Evolutionary conservation across 2,329 filamentous ascomycete species (phyloP).

Genomic region (Nemania serpens): DNA sequence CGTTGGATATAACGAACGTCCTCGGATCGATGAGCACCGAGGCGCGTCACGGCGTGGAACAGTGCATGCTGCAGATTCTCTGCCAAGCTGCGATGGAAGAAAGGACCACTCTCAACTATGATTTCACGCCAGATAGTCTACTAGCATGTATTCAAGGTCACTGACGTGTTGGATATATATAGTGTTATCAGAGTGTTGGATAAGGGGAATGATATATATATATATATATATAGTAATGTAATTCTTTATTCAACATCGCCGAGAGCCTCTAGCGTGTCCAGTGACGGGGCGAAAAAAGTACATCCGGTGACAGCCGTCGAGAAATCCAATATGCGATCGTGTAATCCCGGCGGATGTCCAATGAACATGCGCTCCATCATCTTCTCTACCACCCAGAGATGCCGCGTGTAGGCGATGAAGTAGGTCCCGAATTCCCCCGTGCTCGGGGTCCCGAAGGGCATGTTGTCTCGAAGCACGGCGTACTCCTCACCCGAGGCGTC

Average conservation of each 20-base stretch:
- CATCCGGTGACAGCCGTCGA: slow-evolving; percentile 57
- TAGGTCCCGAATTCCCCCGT: slow-evolving; percentile 60
- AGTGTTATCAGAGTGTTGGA: no score
- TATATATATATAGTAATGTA: background rate
- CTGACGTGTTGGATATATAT: background rate
- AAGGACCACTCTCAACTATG: slow-evolving; percentile 11
- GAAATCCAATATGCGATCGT: slow-evolving; percentile 61
- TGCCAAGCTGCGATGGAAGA: slow-evolving; percentile 16
- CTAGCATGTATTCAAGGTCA: slow-evolving; percentile 22
- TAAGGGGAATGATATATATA: no score
- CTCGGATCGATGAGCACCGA: slow-evolving; percentile 18
- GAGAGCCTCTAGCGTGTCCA: slow-evolving; percentile 6
- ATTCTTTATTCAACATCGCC: slow-evolving; percentile 13
- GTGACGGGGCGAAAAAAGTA: slow-evolving; percentile 58
- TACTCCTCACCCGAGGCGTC: slow-evolving; percentile 56
- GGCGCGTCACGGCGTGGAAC: slow-evolving; percentile 18
- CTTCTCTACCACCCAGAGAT: slow-evolving; percentile 61
- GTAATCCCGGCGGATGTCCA: slow-evolving; percentile 56
- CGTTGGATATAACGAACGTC: slow-evolving; percentile 16
- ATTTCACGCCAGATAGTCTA: slow-evolving; percentile 22
- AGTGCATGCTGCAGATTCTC: slow-evolving; percentile 22
- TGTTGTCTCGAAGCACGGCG: slow-evolving; percentile 61
- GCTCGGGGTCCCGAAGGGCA: slow-evolving; percentile 62
- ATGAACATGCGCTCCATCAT: slow-evolving; percentile 64
- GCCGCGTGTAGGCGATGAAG: slow-evolving; percentile 59